Percentiles rank a stretch among this genome's conserved stretches.
Conservation (phyloP, 352 stramenopile species). For the Elongisporangium senticosum region DNA sequence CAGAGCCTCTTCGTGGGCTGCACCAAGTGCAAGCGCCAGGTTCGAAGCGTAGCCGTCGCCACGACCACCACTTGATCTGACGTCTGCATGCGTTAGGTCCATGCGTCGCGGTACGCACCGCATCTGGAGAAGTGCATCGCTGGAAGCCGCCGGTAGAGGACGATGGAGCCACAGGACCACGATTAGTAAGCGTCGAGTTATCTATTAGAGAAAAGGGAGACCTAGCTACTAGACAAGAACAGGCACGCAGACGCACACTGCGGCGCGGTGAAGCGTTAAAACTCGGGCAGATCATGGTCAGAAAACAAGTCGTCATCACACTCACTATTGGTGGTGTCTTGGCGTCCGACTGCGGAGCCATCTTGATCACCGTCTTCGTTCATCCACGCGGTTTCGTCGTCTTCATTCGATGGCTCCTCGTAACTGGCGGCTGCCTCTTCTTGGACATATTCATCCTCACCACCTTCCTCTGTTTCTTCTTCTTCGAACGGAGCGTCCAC, state of each 20-base stretch:
- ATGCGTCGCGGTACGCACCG: conserved; percentile 62
- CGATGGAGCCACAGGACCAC: conserved; percentile 4
- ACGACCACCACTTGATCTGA: not conserved
- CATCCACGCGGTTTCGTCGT: conserved; percentile 7
- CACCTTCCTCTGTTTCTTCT: conserved; percentile 15
- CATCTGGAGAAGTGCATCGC: conserved; percentile 75
- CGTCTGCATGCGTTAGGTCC: conserved; percentile 22
- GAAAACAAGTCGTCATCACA: conserved; percentile 53
- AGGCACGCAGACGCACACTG: conserved; percentile 27
- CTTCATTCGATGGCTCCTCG: conserved; percentile 2
- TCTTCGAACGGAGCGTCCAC: conserved; percentile 59
- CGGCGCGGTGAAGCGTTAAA: conserved; percentile 31
- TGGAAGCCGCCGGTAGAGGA: conserved; percentile 40
- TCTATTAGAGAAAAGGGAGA: not conserved
- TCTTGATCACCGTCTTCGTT: conserved; percentile 4
- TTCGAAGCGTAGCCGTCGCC: conserved; percentile 2
- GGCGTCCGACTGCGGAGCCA: not conserved
- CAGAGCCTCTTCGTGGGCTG: conserved; percentile 62
- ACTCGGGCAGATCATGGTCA: conserved; percentile 44
- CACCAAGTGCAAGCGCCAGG: conserved; percentile 59
- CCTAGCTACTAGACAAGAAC: not conserved
- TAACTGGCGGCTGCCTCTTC: conserved; percentile 3
- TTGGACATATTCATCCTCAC: conserved; percentile 11
- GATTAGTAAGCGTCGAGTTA: not conserved
- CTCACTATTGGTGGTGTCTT: conserved; percentile 8